Evolutionary conservation across 345 rosid genomes (phyloP).

Genomic region (Reutealis trisperma): DNA sequence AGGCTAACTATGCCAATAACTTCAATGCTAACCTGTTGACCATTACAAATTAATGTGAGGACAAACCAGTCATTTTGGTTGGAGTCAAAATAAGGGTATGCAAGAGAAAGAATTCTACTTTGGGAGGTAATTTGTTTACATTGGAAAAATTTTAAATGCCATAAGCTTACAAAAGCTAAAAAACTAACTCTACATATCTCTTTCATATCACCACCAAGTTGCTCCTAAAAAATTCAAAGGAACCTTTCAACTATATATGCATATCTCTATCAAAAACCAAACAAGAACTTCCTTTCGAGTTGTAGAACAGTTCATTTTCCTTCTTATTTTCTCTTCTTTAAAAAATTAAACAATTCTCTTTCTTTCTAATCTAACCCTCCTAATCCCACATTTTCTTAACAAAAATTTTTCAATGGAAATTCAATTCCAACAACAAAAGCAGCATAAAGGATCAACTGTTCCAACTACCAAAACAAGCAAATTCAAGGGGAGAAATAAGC

Average conservation of each 20-base stretch:
- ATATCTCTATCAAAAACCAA: slow-evolving; percentile 13
- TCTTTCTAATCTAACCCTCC: not conserved
- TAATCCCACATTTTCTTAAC: not conserved
- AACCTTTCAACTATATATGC: slow-evolving; percentile 6
- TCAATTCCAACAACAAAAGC: slow-evolving; percentile 41
- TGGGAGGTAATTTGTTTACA: slow-evolving; percentile 15
- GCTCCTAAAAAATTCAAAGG: slow-evolving; percentile 20
- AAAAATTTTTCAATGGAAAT: slow-evolving; percentile 42
- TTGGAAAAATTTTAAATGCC: not conserved
- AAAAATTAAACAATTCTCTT: not conserved
- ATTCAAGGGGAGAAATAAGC: slow-evolving; percentile 39
- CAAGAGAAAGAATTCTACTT: slow-evolving; percentile 5
- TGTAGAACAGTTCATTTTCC: not conserved
- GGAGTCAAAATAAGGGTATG: slow-evolving; percentile 18
- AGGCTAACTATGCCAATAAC: not conserved
- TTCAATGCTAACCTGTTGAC: not conserved
- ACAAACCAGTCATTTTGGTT: slow-evolving; percentile 1
- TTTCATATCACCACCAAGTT: slow-evolving; percentile 15
- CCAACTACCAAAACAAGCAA: slow-evolving; percentile 35
- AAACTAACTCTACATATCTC: slow-evolving; percentile 20
- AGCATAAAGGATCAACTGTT: not conserved
- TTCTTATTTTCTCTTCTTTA: not conserved
- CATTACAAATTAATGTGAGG: not conserved
- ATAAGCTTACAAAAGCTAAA: slow-evolving; percentile 22
- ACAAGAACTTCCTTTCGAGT: not conserved